Evolutionary conservation across 495 filamentous ascomycete species (phyloP), one percentile per base, ranked within the genome.

Genomic region (Tuber aestivum): DNA sequence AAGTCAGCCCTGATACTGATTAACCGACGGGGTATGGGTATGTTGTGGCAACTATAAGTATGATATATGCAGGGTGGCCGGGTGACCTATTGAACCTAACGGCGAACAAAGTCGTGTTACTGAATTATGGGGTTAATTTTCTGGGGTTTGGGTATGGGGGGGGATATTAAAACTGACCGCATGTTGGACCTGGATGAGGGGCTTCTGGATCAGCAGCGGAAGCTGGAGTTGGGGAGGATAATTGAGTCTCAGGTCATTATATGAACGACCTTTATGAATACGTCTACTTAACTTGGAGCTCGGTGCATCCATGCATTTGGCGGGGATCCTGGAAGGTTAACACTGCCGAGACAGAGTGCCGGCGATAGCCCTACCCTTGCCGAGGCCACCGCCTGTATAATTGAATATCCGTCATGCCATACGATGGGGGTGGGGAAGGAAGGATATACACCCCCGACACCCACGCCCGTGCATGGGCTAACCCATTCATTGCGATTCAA

Each of bases 221-320:
- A 89, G 14, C 83, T 94, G 32, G 83, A 91, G 50, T 94, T 92
- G 92, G 88, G 93, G 9, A 87, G 92, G 77, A 86, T n/a, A 87
- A 69, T 72, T 74, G 65, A 12, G 27, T 18, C 85, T 71, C 76
- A 83, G 0, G 85, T 84, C 23, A 70, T 86, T 12, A 81, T 85
- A 3, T n/a, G n/a, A 84, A 87, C 76, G n/a, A 50, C 21, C 1
- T 45, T 18, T 0, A 7, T 85, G 87, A 73, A 80, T 83, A 38
- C 84, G 83, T 69, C 80, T 21, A 75, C 86, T 21, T 84, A 86
- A 82, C 86, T 85, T 84, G 84, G 86, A 1, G 84, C 84, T 35
- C 80, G 76, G 23, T 77, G 87, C 69, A 87, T 87, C 71, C 74
- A 81, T 68, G 78, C 84, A 5, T 87, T 87, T 73, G 86, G 87